Conservation (phyloP, 495 filamentous ascomycete species). For the Annulohypoxylon moriforme region DNA sequence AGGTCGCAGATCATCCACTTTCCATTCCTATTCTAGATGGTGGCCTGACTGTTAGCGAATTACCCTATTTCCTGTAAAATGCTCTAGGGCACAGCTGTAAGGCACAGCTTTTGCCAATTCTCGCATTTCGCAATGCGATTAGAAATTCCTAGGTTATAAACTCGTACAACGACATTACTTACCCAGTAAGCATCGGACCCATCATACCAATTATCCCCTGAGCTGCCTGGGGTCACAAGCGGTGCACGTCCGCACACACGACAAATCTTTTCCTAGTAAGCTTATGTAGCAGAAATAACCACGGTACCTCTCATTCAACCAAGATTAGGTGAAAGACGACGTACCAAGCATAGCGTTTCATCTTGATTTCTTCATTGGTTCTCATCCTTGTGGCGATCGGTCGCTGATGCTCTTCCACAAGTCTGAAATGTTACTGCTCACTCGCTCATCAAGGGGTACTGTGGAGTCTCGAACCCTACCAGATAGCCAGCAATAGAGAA, state of each 20-base stretch:
- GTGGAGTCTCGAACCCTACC: neutral
- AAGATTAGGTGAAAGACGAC: conserved; percentile 4
- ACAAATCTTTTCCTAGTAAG: neutral
- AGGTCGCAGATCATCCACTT: neutral
- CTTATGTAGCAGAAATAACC: neutral
- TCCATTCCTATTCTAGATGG: neutral
- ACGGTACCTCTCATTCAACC: conserved; percentile 2
- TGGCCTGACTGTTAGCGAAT: neutral
- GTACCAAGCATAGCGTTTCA: neutral
- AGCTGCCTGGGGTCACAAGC: neutral
- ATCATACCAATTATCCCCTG: neutral
- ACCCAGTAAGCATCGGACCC: neutral
- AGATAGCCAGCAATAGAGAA: neutral
- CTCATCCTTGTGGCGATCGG: neutral
- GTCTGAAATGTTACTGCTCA: neutral
- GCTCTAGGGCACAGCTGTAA: neutral
- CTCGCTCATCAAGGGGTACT: neutral
- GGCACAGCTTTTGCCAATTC: conserved; percentile 2
- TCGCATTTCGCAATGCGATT: neutral
- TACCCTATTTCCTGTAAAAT: conserved; percentile 1
- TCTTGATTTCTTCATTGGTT: neutral
- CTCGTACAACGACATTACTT: neutral
- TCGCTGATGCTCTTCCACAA: neutral
- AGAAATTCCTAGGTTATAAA: neutral
- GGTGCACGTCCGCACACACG: neutral